Evolutionary conservation across 768 basidiomycete species (phyloP).

Genomic region (Tylopilus felleus): DNA sequence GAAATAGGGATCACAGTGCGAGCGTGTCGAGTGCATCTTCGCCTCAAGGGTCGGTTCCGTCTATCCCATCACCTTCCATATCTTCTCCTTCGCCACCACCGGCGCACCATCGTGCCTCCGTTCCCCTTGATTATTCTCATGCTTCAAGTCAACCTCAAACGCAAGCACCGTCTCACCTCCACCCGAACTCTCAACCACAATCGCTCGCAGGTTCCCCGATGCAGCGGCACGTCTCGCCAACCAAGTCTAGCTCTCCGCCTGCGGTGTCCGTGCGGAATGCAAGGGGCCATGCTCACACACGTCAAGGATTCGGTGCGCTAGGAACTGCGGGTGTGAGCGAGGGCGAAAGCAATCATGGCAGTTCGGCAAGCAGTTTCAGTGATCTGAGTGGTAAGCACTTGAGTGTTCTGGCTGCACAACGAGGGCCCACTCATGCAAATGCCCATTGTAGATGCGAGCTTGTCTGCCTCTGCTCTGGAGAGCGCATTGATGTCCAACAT

Average conservation of each 20-base stretch:
- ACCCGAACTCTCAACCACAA: conserved; percentile 15
- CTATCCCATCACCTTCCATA: conserved; percentile 70
- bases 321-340: conserved; percentile 44
- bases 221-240: conserved; percentile 47
- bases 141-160: conserved; percentile 4
- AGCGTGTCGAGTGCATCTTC: conserved; percentile 75
- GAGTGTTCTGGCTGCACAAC: background rate
- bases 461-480: conserved; percentile 77
- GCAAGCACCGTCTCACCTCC: conserved; percentile 9
- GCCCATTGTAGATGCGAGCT: conserved; percentile 52
- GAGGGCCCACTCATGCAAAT: background rate
- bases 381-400: conserved; percentile 73
- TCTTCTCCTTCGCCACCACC: conserved; percentile 44
- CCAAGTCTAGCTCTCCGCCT: conserved; percentile 62
- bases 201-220: conserved; percentile 34
- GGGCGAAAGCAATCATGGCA: conserved; percentile 61
- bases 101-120: conserved; percentile 28
- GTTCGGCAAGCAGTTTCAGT: conserved; percentile 80
- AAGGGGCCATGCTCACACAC: conserved; percentile 46
- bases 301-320: conserved; percentile 43
- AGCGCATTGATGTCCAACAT: conserved; percentile 79
- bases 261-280: conserved; percentile 54
- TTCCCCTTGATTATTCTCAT: conserved; percentile 17
- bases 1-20: conserved; percentile 58
- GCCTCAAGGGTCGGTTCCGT: conserved; percentile 74